Evolutionary conservation across 495 filamentous ascomycete species (phyloP), one percentile per base, ranked within the genome.

Genomic region (Penicillium salamii): DNA sequence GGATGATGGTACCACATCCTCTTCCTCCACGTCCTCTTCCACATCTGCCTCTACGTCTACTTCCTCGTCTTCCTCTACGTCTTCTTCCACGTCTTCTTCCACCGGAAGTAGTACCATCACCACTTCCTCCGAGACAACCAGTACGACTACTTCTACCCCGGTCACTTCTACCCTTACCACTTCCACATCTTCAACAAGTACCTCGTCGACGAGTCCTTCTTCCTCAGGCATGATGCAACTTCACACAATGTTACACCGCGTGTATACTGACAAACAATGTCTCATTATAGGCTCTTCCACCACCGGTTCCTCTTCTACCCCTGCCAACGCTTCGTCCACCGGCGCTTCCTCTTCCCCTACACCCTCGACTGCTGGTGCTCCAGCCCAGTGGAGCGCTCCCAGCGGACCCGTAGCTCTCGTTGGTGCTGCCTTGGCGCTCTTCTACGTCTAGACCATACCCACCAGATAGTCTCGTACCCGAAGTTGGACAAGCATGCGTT

Each of bases 191-290:
- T 36, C 38, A 24, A 38, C 43, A 7, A 0, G 37, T 36, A 37
- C 36, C 29, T 19, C 51, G 28, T 53, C 29, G 18, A 53, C 51
- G 12, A 49, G 45, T 38, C 14, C 44, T 53, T 38, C 45, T 38
- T 43, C 51, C 20, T 53, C 45, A 53, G 51, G 51, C 51, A 53
- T 53, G 50, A 48, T 49, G 23, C 38, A 43, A 26, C 37, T 44
- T 44, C 51, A n/a, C 32, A 49, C 23, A 44, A 23, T 42, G 12
- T 43, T 37, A 49, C 29, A 49, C 32, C 18, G 18, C 5, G 3
- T 32, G 12, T 21, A 23, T 44, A 44, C 42, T 44, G 33, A 44
- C 33, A 44, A 12, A 23, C 13, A 11, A 12, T 23, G n/a, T 33
- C 9, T 23, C 17, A 44, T 33, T 28, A 2, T 28, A 44, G 42